Evolutionary conservation across 805 yeast genomes (phyloP), one percentile per base, ranked within the genome.

Genomic region (Pichia nakasei): DNA sequence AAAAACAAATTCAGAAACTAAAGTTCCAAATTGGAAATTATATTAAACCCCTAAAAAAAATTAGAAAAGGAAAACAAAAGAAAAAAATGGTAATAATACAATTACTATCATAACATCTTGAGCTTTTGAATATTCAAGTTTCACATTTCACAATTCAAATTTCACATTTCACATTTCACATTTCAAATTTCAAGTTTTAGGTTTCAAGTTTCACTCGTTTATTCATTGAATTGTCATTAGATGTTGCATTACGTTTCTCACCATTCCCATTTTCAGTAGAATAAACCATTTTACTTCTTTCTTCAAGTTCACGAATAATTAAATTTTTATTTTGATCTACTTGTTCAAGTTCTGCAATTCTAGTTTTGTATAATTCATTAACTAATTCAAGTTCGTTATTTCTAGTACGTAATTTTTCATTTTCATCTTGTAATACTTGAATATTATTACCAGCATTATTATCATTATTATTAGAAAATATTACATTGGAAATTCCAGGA

Each of bases 371-470:
- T 46, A 91, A 66, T 58, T 89, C 97, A 55, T 88, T 89, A 35
- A 91, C 95, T 36, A 89, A 69, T 60, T 91, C 97, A 48, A 91
- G 72, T 60, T 91, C 97, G 12, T 84, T 77, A 20, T 89, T 85
- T 46, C 94, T 71, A 0, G 96, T 85, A 50, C 78, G 76, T 49
- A 89, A 65, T 42, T 62, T 67, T 24, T 59, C 60, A 33, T 48
- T 47, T 18, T 43, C 45, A 11, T 38, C 49, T 3, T 39, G 24
- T 22, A 41, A 24, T 9, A 36, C 29, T 37, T 11, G 35, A 36
- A 26, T 38, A 19, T 13, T 24, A 19, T 20, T 38, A 9, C 22
- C 20, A 38, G 15, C 17, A n/a, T 34, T 24, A 15, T 26, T 40
- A 19, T 15, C 15, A 29, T 15, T 6, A 8, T 29, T 29, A 29